Percentiles rank a stretch among this genome's conserved stretches.
These are phyloP conservation scores for Prunus salicina DNA, from an alignment of 306 rosid genomes.

Conservation along the genomic window DNA sequence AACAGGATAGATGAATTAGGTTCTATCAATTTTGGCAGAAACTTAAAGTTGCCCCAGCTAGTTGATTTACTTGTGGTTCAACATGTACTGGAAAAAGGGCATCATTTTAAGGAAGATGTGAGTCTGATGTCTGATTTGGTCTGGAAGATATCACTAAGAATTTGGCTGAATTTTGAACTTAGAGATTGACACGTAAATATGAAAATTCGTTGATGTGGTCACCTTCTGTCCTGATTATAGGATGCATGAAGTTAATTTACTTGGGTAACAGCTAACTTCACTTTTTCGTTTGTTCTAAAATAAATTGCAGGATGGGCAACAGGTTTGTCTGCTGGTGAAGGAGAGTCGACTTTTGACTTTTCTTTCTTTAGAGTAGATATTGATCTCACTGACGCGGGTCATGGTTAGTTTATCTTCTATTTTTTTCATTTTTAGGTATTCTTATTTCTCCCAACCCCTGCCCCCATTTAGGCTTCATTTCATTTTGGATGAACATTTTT, in stretches of 20 bases:
- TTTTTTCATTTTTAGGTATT: not conserved
- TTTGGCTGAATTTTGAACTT: not conserved
- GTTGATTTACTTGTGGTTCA: no score
- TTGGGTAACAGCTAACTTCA: not conserved
- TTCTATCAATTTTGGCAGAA: no score
- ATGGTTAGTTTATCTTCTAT: constrained; percentile 50
- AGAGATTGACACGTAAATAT: not conserved
- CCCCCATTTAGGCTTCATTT: not conserved
- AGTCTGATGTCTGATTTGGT: no score
- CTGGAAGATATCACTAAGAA: not conserved
- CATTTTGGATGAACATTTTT: not conserved
- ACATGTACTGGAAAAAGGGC: no score
- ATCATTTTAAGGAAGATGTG: no score
- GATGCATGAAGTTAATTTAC: not conserved
- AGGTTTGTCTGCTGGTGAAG: constrained; percentile 71
- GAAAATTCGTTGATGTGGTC: not conserved
- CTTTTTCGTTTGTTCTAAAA: not conserved
- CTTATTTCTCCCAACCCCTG: not conserved
- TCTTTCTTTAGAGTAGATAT: constrained; percentile 77
- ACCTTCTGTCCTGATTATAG: not conserved
- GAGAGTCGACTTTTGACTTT: constrained; percentile 56
- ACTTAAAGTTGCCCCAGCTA: no score
- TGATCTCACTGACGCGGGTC: constrained; percentile 89
- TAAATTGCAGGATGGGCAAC: constrained; percentile 90
- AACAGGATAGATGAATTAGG: no score